Evolutionary conservation across 192 early-diverging fungal species (phyloP).

Genomic region (Geranomyces variabilis): DNA sequence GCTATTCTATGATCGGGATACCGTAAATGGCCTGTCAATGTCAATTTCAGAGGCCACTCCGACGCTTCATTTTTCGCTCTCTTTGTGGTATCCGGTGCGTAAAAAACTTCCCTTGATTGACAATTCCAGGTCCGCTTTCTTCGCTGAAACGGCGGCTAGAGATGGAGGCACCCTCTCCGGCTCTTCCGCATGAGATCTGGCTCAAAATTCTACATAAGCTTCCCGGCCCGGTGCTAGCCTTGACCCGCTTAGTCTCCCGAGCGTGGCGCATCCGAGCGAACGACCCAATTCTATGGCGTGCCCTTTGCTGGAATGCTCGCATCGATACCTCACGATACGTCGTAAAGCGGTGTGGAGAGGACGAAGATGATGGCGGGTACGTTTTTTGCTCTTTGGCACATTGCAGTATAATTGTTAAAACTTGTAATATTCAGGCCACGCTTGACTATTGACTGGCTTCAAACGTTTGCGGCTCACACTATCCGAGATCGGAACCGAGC

Average conservation of each 20-base stretch:
- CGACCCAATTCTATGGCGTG: conserved; percentile 17
- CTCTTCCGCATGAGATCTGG: conserved; percentile 22
- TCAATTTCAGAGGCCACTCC: too few relatives aligned
- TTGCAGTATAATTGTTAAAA: background rate
- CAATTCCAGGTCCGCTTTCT: too few relatives aligned
- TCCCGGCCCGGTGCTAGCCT: background rate
- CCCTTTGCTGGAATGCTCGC: conserved; percentile 5
- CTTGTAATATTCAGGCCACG: background rate
- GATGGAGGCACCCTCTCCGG: background rate
- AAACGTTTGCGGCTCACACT: conserved; percentile 11
- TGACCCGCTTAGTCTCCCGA: background rate
- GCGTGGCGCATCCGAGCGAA: conserved; percentile 7
- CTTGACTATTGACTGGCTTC: conserved; percentile 14
- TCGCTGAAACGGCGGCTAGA: too few relatives aligned
- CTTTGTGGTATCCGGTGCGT: too few relatives aligned
- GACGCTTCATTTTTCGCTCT: too few relatives aligned
- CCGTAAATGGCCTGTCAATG: too few relatives aligned
- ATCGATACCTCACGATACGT: conserved; percentile 3
- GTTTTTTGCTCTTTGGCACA: background rate
- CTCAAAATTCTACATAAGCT: background rate
- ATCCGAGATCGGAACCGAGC: conserved; percentile 12
- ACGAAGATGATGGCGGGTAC: background rate
- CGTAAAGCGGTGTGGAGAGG: background rate
- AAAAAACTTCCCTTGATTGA: too few relatives aligned
- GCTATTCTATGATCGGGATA: too few relatives aligned